Percentiles rank a stretch among this genome's conserved stretches.
phyloP scores from a whole-genome alignment of 768 basidiomycete genomes.

The Tylopilus plumbeoviolaceoides region DNA sequence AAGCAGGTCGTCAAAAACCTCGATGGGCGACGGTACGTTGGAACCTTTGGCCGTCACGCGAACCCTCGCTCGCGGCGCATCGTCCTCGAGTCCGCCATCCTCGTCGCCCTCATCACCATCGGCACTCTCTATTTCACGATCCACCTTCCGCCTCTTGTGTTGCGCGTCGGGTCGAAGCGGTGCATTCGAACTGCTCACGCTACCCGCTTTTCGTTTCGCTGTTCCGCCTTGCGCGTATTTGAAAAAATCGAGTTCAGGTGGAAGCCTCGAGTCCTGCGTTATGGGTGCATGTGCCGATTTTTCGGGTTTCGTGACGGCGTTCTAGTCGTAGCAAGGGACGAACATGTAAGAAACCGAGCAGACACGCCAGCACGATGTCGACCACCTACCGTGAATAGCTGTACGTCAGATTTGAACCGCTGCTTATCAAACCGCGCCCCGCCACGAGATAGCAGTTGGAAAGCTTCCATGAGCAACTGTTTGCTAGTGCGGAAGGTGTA shows the following conservation, averaged over 20 bases:
- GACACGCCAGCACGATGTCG: no score
- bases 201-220: slow-evolving; percentile 47
- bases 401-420: slow-evolving; percentile 57
- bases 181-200: slow-evolving; percentile 13
- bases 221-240: slow-evolving; percentile 65
- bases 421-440: slow-evolving; percentile 65
- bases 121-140: slow-evolving; percentile 20
- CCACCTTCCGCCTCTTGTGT: slow-evolving; percentile 29
- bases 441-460: slow-evolving; percentile 63
- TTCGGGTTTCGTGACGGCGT: slow-evolving; percentile 19
- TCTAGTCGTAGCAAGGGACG: slow-evolving; percentile 16
- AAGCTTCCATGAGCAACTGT: no score
- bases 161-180: slow-evolving; percentile 8
- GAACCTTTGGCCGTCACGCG: slow-evolving; percentile 73
- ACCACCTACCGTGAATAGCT: slow-evolving; percentile 59
- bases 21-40: slow-evolving; percentile 56
- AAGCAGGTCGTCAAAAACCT: slow-evolving; percentile 56
- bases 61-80: slow-evolving; percentile 40
- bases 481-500: no score
- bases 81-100: slow-evolving; percentile 22
- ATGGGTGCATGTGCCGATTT: slow-evolving; percentile 20
- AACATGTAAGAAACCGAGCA: no score
- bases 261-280: slow-evolving; percentile 50
- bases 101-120: slow-evolving; percentile 21
- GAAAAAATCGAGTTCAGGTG: slow-evolving; percentile 86